phyloP scores from a whole-genome alignment of 148 eudicot genomes.

The Spergularia bocconei region DNA sequence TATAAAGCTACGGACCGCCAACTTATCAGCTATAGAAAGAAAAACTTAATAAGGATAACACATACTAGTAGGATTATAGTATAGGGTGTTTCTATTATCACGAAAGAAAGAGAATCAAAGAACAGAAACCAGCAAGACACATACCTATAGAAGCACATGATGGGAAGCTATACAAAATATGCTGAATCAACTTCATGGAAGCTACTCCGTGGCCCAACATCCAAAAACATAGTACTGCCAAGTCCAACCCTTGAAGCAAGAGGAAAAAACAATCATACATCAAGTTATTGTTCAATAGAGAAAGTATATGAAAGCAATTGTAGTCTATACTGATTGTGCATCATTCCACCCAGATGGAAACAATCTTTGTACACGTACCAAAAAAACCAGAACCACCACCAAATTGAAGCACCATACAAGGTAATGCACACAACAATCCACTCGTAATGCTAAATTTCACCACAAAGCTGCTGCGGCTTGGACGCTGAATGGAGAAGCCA shows the following conservation, averaged over 20 bases:
- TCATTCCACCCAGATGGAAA: neutral
- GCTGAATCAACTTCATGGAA: slow-evolving; percentile 64
- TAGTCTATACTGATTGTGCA: neutral
- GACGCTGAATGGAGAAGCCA: slow-evolving; percentile 27
- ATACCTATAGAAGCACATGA: slow-evolving; percentile 90
- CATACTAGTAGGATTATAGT: neutral
- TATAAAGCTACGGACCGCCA: neutral
- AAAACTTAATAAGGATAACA: neutral
- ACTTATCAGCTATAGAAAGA: neutral
- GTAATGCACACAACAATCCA: slow-evolving; percentile 30
- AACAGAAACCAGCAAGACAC: slow-evolving; percentile 15
- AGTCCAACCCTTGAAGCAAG: slow-evolving; percentile 33
- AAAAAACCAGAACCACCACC: slow-evolving; percentile 43
- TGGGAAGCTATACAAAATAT: slow-evolving; percentile 67
- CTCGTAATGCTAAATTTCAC: slow-evolving; percentile 34
- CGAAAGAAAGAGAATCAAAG: neutral
- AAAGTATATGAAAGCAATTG: neutral
- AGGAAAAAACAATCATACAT: slow-evolving; percentile 12
- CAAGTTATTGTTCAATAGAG: neutral
- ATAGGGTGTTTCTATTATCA: neutral
- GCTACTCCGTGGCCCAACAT: slow-evolving; percentile 65
- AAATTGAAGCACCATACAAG: slow-evolving; percentile 34
- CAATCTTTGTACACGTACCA: slow-evolving; percentile 3
- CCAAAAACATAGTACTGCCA: slow-evolving; percentile 48
- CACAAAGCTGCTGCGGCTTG: slow-evolving; percentile 25